Base-by-base conservation (phyloP, 495 filamentous ascomycete species). In the Xylaria bambusicola region DNA sequence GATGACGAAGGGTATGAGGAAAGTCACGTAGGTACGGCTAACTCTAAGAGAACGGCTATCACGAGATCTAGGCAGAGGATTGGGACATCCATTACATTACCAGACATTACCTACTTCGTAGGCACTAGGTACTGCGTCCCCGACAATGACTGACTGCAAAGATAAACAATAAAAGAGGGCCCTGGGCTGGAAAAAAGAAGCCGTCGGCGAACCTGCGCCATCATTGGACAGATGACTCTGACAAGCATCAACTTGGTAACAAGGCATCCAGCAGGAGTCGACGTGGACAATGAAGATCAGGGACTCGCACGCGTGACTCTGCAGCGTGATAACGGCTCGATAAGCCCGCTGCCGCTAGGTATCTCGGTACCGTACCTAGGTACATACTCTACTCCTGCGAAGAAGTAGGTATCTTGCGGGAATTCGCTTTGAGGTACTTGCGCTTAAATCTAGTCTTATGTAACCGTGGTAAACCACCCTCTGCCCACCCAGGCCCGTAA, bases 301-400 rank as follows among this genome's bases (percentile, higher is more conserved):
- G 52, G 64, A 64, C 58, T 61, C 47, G 60, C 64, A 69, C 67
- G 52, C 64, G 67, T 67, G 67, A 69, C 67, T 67, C 60, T 65
- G 59, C 33, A 61, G 67, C 64, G 64, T 67, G 67, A 69, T 69
- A 67, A 65, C 61, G 10, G 38, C n/a, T 50, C 63, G 67, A 69
- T 67, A 69, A 69, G 67, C 46, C n/a, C 48, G 51, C 26, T 21
- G 21, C 41, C 42, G 40, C 53, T 35, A 56, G 40, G 50, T 20
- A 18, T 27, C 17, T 21, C n/a, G n/a, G n/a, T n/a, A n/a, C n/a
- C n/a, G n/a, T n/a, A n/a, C n/a, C n/a, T n/a, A n/a, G n/a, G n/a
- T n/a, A n/a, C n/a, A n/a, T n/a, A n/a, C n/a, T n/a, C n/a, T n/a
- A n/a, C n/a, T n/a, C n/a, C n/a, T n/a, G n/a, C n/a, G n/a, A n/a